A percentile compares a stretch with the other conserved stretches of the same genome.
Evolutionary conservation across 1,284 basidiomycete species (phyloP).

Genomic region (Heterobasidion annosum): DNA sequence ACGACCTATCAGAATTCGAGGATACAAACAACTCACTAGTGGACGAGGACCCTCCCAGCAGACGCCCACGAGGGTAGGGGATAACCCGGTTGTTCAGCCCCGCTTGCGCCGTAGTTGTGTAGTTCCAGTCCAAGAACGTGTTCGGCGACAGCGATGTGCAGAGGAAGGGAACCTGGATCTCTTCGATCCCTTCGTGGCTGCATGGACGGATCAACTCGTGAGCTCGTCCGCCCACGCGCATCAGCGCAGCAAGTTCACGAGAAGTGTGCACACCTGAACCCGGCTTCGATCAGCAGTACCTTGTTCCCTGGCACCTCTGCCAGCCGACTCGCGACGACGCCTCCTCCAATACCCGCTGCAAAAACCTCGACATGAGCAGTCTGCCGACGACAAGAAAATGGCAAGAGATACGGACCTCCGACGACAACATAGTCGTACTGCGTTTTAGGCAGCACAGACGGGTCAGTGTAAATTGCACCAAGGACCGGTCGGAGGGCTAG

Average conservation of each 20-base stretch:
- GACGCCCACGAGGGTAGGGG: slow-evolving; percentile 22
- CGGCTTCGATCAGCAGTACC: slow-evolving; percentile 16
- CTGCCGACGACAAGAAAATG: neutral
- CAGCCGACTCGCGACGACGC: slow-evolving; percentile 12
- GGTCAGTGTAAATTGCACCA: neutral
- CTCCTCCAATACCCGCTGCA: slow-evolving; percentile 11
- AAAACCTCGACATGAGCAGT: neutral
- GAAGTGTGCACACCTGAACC: neutral
- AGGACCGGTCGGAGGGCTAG: neutral
- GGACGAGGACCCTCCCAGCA: slow-evolving; percentile 28
- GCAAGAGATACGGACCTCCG: neutral
- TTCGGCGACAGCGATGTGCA: neutral
- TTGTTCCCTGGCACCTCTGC: slow-evolving; percentile 9
- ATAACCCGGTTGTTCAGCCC: slow-evolving; percentile 20
- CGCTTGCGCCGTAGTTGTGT: slow-evolving; percentile 23
- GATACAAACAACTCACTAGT: neutral
- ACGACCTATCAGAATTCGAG: neutral
- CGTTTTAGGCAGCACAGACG: neutral
- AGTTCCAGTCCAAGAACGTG: slow-evolving; percentile 2
- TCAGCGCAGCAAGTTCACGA: neutral
- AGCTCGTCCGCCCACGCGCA: neutral
- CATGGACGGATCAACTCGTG: too few relatives aligned
- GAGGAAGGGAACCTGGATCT: slow-evolving; percentile 1
- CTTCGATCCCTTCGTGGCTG: neutral
- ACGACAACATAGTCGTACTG: slow-evolving; percentile 3